Evolutionary conservation across 257 asterid species (phyloP), one percentile per base, ranked within the genome.

Genomic region (Gentiana macrophylla): DNA sequence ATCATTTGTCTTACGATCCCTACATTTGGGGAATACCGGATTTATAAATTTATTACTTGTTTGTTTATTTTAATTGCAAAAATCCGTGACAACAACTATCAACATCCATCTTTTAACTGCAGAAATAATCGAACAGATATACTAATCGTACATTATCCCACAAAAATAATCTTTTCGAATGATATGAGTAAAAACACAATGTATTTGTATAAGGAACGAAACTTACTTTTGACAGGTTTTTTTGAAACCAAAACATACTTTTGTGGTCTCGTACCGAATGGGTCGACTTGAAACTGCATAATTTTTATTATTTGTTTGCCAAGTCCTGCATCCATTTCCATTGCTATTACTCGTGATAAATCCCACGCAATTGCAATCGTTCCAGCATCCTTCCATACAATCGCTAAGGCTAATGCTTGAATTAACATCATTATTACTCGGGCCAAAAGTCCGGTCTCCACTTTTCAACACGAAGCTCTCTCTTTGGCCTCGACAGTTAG

Each of bases 301-400:
- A n/a, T 2, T 24, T 24, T 0, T 24, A 24, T 24, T 24, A 24
- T 24, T 24, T 24, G 24, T 24, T 24, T 0, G 4, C 73, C 73
- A 68, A 1, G 48, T 50, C n/a, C 57, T 52, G 58, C 73, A 68
- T n/a, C 73, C 65, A 3, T 65, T 62, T 45, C 44, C 69, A 37
- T 45, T 62, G 0, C 37, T 62, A 12, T 0, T 12, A 37, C 12
- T 44, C 44, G 15, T 44, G 2, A 35, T n/a, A 33, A 67, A 67
- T 35, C 60, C 72, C 45, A 15, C 56, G 38, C 72, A 67, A 35
- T 8, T 57, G 60, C 68, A 68, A 47, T 68, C 52, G 37, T 51
- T 52, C 69, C 73, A 68, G n/a, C 73, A 68, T 10, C 41, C 57
- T 32, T 68, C 65, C 73, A 68, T 68, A 52, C 73, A 68, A 44